phyloP scores from a whole-genome alignment of 2,329 filamentous ascomycete genomes.

The Hypoxylon sp. region DNA sequence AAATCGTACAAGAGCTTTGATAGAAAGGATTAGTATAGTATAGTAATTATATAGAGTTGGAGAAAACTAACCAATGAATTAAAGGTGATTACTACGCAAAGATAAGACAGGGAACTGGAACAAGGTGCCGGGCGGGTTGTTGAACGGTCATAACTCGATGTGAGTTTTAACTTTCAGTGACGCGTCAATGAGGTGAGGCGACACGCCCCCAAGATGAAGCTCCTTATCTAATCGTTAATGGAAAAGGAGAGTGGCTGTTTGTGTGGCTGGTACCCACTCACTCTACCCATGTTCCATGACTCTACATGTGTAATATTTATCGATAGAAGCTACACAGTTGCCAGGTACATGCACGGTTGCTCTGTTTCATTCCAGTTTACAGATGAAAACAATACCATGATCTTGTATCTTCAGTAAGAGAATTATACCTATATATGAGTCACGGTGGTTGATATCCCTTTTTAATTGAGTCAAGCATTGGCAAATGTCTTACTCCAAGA shows the following conservation, averaged over 20 bases:
- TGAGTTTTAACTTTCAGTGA: conserved; percentile 37
- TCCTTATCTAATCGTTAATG: conserved; percentile 34
- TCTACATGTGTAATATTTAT: background rate
- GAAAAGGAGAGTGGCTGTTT: conserved; percentile 27
- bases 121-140: background rate
- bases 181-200: conserved; percentile 41
- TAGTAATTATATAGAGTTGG: background rate
- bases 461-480: conserved; percentile 12
- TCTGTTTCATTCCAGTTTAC: too few relatives aligned
- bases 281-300: background rate
- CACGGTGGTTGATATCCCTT: too few relatives aligned
- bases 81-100: background rate
- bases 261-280: conserved; percentile 7
- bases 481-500: background rate
- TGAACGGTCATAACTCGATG: conserved; percentile 6
- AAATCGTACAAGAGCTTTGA: conserved; percentile 7
- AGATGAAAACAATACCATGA: too few relatives aligned
- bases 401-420: too few relatives aligned
- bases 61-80: conserved; percentile 1
- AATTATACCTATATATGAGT: too few relatives aligned
- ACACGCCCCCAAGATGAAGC: conserved; percentile 17
- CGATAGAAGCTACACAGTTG: background rate
- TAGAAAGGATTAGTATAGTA: conserved; percentile 12
- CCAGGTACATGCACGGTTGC: too few relatives aligned
- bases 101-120: background rate